These are phyloP conservation scores for Cerioporus squamosus DNA, from an alignment of 1,284 basidiomycete genomes.

Conservation along the genomic window DNA sequence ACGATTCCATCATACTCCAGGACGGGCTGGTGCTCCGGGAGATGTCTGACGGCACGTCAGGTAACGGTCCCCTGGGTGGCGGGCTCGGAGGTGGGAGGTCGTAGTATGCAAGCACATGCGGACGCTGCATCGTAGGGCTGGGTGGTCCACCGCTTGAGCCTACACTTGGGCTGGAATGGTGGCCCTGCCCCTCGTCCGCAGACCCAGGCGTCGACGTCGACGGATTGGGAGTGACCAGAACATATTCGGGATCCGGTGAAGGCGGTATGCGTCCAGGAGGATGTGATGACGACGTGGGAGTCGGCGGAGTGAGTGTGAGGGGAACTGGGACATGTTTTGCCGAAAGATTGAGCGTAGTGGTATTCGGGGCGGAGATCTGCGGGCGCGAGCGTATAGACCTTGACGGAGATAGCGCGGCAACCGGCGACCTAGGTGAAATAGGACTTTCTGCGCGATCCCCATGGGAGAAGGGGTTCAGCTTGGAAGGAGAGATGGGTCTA, in stretches of 20 bases:
- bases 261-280: constrained; percentile 8
- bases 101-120: constrained; percentile 46
- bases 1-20: constrained; percentile 23
- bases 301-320: constrained; percentile 31
- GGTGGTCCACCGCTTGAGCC: constrained; percentile 16
- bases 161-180: constrained; percentile 8
- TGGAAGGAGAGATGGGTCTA: constrained; percentile 15
- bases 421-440: constrained; percentile 15
- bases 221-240: constrained; percentile 26
- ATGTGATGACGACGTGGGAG: constrained; percentile 20
- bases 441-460: constrained; percentile 9
- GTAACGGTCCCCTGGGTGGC: constrained; percentile 52
- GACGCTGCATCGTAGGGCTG: constrained; percentile 22
- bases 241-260: constrained; percentile 27
- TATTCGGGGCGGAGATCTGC: constrained; percentile 35
- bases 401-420: constrained; percentile 22
- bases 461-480: constrained; percentile 6
- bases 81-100: constrained; percentile 61
- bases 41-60: constrained; percentile 41
- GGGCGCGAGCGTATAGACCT: constrained; percentile 29
- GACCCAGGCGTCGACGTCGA: constrained; percentile 9
- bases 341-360: constrained; percentile 22
- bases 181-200: background rate
- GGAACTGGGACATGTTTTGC: constrained; percentile 32
- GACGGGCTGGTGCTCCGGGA: constrained; percentile 25